Percentiles rank a stretch among this genome's conserved stretches.
Evolutionary conservation across 2,329 filamentous ascomycete species (phyloP).

Genomic region (Alternaria consortialis): DNA sequence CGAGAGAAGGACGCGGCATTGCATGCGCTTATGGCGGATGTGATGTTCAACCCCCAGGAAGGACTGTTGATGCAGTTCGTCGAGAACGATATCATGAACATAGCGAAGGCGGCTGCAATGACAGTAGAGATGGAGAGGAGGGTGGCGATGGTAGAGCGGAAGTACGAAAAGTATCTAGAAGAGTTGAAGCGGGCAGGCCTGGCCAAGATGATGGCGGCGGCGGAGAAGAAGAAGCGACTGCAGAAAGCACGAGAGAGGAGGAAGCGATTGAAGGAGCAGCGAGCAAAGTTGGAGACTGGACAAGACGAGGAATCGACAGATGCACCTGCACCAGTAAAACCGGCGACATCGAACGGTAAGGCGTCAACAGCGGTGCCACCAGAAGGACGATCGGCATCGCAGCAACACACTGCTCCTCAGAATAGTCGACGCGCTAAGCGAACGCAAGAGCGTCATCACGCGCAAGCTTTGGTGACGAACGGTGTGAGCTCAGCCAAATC

Average conservation of each 20-base stretch:
- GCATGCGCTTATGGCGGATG: constrained; percentile 46
- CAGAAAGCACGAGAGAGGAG: constrained; percentile 34
- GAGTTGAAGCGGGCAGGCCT: constrained; percentile 31
- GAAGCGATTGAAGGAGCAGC: constrained; percentile 35
- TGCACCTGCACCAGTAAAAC: constrained; percentile 2
- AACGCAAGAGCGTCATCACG: constrained; percentile 25
- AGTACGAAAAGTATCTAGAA: constrained; percentile 25
- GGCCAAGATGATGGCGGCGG: constrained; percentile 28
- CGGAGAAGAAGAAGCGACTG: constrained; percentile 37
- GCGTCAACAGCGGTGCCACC: constrained; percentile 5
- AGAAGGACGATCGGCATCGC: constrained; percentile 19
- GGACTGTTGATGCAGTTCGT: constrained; percentile 59
- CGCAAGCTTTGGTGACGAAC: constrained; percentile 7
- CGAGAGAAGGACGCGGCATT: constrained; percentile 34
- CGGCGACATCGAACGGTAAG: not conserved
- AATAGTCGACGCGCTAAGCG: constrained; percentile 31
- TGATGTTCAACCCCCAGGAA: constrained; percentile 49
- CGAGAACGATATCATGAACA: constrained; percentile 49
- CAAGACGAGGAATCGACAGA: constrained; percentile 12
- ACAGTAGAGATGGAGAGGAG: constrained; percentile 45
- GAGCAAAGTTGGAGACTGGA: constrained; percentile 18
- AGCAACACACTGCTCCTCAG: constrained; percentile 24
- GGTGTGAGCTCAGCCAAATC: not conserved
- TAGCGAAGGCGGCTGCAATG: constrained; percentile 47
- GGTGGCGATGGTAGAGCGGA: constrained; percentile 29